phyloP scores from a whole-genome alignment of 805 yeast genomes.

The Yarrowia sp. region DNA sequence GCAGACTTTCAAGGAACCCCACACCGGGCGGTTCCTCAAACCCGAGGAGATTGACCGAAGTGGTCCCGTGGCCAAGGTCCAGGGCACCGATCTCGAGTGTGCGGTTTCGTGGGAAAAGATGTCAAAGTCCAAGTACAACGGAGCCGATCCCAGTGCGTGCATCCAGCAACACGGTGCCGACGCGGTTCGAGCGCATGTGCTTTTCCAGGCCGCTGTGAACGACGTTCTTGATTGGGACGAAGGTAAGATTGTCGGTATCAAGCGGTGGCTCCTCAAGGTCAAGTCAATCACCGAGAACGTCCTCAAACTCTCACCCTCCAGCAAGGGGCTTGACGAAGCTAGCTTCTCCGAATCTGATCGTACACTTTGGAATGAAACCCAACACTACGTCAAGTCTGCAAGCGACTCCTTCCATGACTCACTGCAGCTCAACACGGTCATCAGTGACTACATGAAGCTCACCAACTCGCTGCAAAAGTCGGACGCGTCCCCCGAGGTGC shows the following conservation, averaged over 20 bases:
- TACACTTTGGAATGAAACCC: constrained; percentile 56
- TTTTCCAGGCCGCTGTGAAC: constrained; percentile 86
- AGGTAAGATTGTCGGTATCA: constrained; percentile 76
- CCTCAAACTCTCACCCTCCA: neutral
- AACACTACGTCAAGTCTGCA: constrained; percentile 48
- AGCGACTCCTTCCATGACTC: constrained; percentile 58
- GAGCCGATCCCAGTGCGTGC: constrained; percentile 83
- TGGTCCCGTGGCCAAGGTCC: constrained; percentile 45
- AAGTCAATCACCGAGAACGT: constrained; percentile 33
- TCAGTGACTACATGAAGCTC: constrained; percentile 86
- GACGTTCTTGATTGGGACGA: constrained; percentile 91
- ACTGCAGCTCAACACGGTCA: constrained; percentile 73
- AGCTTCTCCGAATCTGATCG: constrained; percentile 48
- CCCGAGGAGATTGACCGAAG: constrained; percentile 67
- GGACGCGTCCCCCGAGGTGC: constrained; percentile 43
- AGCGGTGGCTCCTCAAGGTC: constrained; percentile 78
- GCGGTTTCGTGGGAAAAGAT: constrained; percentile 74
- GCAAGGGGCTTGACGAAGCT: constrained; percentile 30
- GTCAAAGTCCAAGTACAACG: constrained; percentile 95
- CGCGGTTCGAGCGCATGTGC: constrained; percentile 87
- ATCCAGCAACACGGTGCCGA: constrained; percentile 83
- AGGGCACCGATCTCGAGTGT: constrained; percentile 53
- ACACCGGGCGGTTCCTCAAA: constrained; percentile 68
- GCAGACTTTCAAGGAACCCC: constrained; percentile 71
- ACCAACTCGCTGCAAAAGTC: constrained; percentile 51